Conservation (phyloP, 441 rosid genomes). For the California macrophylla region DNA sequence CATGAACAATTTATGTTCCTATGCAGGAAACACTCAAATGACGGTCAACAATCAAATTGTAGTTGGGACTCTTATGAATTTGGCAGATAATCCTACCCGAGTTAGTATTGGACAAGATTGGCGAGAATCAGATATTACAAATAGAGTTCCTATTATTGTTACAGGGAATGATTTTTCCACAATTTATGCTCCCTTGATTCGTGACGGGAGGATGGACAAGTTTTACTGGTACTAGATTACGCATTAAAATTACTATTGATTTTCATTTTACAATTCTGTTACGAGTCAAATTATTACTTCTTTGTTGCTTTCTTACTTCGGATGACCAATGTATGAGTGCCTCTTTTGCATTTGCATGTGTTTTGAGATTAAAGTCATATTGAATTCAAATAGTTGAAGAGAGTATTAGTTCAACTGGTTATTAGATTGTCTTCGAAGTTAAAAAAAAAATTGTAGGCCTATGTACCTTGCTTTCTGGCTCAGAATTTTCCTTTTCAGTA, state of each 20-base stretch:
- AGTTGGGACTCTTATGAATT: constrained; percentile 89
- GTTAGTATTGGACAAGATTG: constrained; percentile 95
- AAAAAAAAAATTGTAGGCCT: not conserved
- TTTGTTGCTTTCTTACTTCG: not conserved
- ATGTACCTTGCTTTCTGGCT: not conserved
- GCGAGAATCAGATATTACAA: constrained; percentile 69
- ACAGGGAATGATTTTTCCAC: constrained; percentile 85
- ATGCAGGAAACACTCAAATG: constrained; percentile 77
- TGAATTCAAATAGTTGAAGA: not conserved
- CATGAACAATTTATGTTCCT: constrained; percentile 13
- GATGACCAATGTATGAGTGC: not conserved
- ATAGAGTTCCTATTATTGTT: constrained; percentile 78
- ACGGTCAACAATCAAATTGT: constrained; percentile 93
- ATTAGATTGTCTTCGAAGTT: not conserved
- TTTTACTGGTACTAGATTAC: constrained; percentile 59
- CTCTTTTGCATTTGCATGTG: not conserved
- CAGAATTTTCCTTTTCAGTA: not conserved
- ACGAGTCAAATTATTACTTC: not conserved
- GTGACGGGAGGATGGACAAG: constrained; percentile 98
- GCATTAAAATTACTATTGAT: constrained; percentile 8
- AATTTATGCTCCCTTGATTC: constrained; percentile 84
- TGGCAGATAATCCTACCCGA: constrained; percentile 88
- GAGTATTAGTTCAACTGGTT: not conserved
- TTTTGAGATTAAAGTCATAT: not conserved
- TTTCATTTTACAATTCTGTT: constrained; percentile 9